Conservation (phyloP, 306 rosid species). For the Prunus padus region DNA sequence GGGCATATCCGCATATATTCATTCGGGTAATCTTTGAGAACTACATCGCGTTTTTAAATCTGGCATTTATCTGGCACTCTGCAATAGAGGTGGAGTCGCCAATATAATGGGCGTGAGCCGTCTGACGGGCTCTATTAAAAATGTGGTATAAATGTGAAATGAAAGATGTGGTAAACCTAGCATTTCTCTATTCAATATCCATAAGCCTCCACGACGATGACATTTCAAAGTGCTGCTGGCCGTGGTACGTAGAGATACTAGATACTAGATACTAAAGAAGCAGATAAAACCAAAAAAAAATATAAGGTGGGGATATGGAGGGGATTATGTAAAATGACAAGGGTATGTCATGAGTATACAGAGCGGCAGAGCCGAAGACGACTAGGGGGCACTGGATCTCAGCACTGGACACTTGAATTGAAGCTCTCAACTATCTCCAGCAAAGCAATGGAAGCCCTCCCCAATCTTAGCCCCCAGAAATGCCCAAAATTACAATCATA, state of each 20-base stretch:
- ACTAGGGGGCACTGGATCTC: constrained; percentile 7
- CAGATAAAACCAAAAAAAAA: background rate
- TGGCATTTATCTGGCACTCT: too few species aligned
- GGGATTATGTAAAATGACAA: constrained; percentile 21
- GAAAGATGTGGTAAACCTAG: too few species aligned
- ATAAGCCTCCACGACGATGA: background rate
- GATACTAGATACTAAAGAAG: background rate
- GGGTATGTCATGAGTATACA: constrained; percentile 13
- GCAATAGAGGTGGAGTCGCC: too few species aligned
- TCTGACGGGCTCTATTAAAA: too few species aligned
- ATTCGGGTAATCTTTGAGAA: too few species aligned
- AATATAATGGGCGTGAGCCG: too few species aligned
- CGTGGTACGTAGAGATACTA: background rate
- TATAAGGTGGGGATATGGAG: background rate
- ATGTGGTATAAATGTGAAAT: too few species aligned
- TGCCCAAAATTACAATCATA: constrained; percentile 16
- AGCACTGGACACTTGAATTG: background rate
- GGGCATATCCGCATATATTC: background rate
- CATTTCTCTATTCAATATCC: too few species aligned
- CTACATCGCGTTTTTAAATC: too few species aligned
- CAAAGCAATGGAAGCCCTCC: background rate
- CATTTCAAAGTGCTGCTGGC: background rate
- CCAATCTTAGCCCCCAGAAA: constrained; percentile 7
- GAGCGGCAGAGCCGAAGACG: background rate
- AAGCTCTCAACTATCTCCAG: background rate